Evolutionary conservation across 192 early-diverging fungal genomes (phyloP), one percentile per base, ranked within the genome.

Genomic region (Gamsiella multidivaricata): DNA sequence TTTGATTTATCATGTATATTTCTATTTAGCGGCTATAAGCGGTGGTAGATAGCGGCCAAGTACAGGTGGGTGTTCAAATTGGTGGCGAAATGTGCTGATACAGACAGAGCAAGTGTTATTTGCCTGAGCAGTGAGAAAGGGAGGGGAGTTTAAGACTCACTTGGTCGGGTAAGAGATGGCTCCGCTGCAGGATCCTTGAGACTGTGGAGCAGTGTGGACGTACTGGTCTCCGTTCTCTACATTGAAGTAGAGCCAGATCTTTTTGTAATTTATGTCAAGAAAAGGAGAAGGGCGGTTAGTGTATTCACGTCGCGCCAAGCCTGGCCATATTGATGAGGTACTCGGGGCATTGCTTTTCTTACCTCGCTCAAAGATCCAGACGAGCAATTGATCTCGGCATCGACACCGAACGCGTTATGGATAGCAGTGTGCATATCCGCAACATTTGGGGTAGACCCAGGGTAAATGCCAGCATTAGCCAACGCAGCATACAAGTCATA

Each of bases 401-500:
- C 62, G n/a, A 65, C 61, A 17, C 81, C 81, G 29, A 83, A 84
- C 3, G 76, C 74, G 1, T 62, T 62, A 25, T 61, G 39, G 43
- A 89, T 65, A 18, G 87, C 87, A 18, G 64, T 57, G 22, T 70
- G 68, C 62, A 89, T 83, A 1, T 70, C 81, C 10, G 66, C 49
- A 20, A 56, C 56, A 54, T 82, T 74, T 51, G 85, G 85, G 10
- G 18, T 83, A 11, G 68, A 78, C 0, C 85, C 87, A 10, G 88
- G 88, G 25, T 46, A 53, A 32, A 91, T 87, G 17, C 82, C 86
- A 29, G 74, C 68, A 4, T 61, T 65, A 0, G 62, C 36, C 50
- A 94, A 82, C 1, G 83, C 87, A 10, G 34, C 29, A 66, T 83
- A 86, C 15, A 92, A 32, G 50, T 92, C 79, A 55, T 90, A 91